Conservation (phyloP, 805 yeast genomes). For the Barnettozyma sucrosica region DNA sequence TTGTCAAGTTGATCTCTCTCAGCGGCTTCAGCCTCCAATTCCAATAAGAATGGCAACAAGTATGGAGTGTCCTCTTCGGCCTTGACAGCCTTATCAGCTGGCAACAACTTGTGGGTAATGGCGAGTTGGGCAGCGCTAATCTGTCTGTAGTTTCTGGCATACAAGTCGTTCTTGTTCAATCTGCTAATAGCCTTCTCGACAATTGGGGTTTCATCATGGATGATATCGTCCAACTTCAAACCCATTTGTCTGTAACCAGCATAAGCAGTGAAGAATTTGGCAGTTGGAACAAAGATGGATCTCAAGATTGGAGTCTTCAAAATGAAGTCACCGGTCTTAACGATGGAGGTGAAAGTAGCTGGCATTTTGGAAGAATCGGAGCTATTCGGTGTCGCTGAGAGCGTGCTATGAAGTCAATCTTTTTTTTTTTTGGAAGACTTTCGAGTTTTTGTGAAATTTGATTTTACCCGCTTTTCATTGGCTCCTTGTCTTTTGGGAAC, state of each 20-base stretch:
- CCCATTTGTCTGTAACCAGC: constrained; percentile 97
- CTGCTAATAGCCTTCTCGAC: constrained; percentile 85
- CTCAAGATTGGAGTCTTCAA: constrained; percentile 74
- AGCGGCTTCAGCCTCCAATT: constrained; percentile 86
- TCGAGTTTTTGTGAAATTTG: constrained; percentile 6
- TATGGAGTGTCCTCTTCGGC: constrained; percentile 79
- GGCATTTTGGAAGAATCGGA: neutral
- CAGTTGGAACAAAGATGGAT: constrained; percentile 71
- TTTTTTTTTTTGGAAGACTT: constrained; percentile 1
- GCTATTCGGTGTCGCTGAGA: neutral
- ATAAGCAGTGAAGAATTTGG: constrained; percentile 63
- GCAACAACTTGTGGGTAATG: constrained; percentile 78
- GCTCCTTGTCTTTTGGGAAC: neutral
- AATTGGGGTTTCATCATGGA: constrained; percentile 81
- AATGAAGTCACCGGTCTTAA: constrained; percentile 71
- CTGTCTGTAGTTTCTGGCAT: constrained; percentile 89
- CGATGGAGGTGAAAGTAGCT: constrained; percentile 48
- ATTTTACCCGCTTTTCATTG: constrained; percentile 10
- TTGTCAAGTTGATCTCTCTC: constrained; percentile 90
- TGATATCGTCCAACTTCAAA: constrained; percentile 80
- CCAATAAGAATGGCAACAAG: constrained; percentile 82
- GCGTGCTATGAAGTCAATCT: neutral
- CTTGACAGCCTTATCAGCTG: constrained; percentile 69
- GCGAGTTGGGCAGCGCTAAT: constrained; percentile 88
- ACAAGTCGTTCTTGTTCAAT: constrained; percentile 76